phyloP scores from a whole-genome alignment of 2,329 filamentous ascomycete species.

The Capronia coronata region DNA sequence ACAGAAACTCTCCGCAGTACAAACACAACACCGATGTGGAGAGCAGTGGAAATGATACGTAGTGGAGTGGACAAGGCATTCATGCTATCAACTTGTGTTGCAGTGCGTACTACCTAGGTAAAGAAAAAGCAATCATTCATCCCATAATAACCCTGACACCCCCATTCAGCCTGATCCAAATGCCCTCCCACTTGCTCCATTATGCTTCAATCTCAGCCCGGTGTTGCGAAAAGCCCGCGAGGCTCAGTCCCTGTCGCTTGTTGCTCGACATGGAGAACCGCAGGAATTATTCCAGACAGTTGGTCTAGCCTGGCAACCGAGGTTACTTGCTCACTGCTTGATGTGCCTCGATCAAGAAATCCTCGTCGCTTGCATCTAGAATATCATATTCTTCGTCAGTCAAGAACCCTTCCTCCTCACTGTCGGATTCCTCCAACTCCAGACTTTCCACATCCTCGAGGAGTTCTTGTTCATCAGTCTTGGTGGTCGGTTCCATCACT shows the following conservation, averaged over 20 bases:
- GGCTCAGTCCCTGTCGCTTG: background rate
- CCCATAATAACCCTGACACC: background rate
- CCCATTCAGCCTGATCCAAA: conserved; percentile 15
- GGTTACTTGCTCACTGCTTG: conserved; percentile 22
- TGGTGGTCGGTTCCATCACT: conserved; percentile 33
- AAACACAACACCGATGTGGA: background rate
- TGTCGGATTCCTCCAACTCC: conserved; percentile 42
- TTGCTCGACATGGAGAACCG: background rate
- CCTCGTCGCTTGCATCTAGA: conserved; percentile 87
- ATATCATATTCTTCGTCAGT: conserved; percentile 99
- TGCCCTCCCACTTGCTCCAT: conserved; percentile 5
- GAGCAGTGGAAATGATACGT: background rate
- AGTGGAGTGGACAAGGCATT: background rate
- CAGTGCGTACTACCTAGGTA: background rate
- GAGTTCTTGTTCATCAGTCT: conserved; percentile 48
- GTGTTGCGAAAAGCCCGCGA: background rate
- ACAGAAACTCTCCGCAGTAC: too few species aligned
- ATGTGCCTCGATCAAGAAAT: conserved; percentile 53
- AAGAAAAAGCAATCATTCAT: background rate
- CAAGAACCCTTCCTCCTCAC: conserved; percentile 66
- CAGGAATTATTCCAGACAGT: background rate
- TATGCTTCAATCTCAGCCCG: conserved; percentile 8
- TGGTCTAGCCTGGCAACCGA: background rate
- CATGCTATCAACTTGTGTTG: background rate
- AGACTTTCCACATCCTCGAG: conserved; percentile 56